phyloP scores from a whole-genome alignment of 352 stramenopile species.

The Phytophthora pini region DNA sequence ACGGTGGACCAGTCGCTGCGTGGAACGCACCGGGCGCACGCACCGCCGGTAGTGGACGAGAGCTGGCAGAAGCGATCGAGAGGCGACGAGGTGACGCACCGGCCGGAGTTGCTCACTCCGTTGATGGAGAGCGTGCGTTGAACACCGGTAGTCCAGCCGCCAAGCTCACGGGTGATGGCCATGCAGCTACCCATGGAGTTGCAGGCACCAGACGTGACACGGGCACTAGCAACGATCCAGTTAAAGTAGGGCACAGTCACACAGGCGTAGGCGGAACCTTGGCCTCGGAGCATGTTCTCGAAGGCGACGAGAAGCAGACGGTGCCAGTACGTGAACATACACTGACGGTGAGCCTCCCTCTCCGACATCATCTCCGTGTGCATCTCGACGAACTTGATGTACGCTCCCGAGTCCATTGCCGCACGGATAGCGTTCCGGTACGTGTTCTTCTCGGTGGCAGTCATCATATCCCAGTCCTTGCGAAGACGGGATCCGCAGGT shows the following conservation, averaged over 20 bases:
- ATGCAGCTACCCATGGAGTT: slow-evolving; percentile 56
- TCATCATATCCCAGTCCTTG: slow-evolving; percentile 57
- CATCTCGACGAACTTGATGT: slow-evolving; percentile 73
- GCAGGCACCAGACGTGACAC: slow-evolving; percentile 50
- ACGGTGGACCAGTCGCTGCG: slow-evolving; percentile 48
- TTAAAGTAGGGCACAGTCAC: slow-evolving; percentile 87
- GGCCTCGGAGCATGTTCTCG: slow-evolving; percentile 85
- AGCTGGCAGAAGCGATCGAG: slow-evolving; percentile 70
- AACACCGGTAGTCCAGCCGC: slow-evolving; percentile 34
- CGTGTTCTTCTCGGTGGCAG: slow-evolving; percentile 47
- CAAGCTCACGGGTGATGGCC: slow-evolving; percentile 47
- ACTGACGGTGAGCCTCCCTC: slow-evolving; percentile 60
- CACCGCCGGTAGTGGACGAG: slow-evolving; percentile 11
- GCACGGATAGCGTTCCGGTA: slow-evolving; percentile 54
- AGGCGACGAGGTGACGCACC: slow-evolving; percentile 43
- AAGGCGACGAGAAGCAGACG: slow-evolving; percentile 67
- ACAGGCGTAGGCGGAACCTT: slow-evolving; percentile 61
- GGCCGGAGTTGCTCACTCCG: slow-evolving; percentile 45
- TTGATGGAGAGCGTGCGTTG: slow-evolving; percentile 55
- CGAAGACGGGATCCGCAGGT: slow-evolving; percentile 51
- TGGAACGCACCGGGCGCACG: slow-evolving; percentile 58
- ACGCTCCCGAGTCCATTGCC: slow-evolving; percentile 64
- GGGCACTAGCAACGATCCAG: slow-evolving; percentile 62
- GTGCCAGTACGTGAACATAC: slow-evolving; percentile 90
- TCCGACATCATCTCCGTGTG: slow-evolving; percentile 71